A percentile compares a stretch with the other conserved stretches of the same genome.
Evolutionary conservation across 164 flowering plant species (phyloP).

Genomic region (Litsea cubeba): DNA sequence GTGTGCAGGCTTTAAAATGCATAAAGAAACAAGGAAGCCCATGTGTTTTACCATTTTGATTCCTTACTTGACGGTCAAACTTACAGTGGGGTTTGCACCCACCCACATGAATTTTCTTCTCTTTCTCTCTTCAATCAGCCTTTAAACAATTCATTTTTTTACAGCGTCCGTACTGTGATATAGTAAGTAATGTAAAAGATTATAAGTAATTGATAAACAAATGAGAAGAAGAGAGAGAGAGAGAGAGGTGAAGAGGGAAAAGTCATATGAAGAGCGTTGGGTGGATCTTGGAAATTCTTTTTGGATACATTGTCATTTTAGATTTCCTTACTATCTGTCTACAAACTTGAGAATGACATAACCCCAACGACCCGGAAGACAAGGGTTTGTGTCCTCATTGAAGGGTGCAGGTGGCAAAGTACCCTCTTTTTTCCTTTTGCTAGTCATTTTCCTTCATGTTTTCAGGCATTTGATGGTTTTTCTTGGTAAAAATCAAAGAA

Average conservation of each 20-base stretch:
- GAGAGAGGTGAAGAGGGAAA: not conserved
- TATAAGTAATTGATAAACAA: not conserved
- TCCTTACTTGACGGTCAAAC: slow-evolving; percentile 68
- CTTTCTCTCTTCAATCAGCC: slow-evolving; percentile 6
- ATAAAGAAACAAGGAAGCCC: slow-evolving; percentile 19
- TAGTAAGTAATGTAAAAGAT: not conserved
- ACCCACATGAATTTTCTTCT: slow-evolving; percentile 31
- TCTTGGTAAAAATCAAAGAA: not conserved
- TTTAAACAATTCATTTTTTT: slow-evolving; percentile 5
- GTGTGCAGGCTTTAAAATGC: slow-evolving; percentile 37
- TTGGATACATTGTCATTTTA: slow-evolving; percentile 7
- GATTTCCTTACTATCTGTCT: slow-evolving; percentile 36
- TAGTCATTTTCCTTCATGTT: not conserved
- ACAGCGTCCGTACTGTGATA: not conserved
- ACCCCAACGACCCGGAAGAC: slow-evolving; percentile 39
- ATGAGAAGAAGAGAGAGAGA: not conserved
- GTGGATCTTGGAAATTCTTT: slow-evolving; percentile 6
- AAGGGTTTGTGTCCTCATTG: slow-evolving; percentile 55
- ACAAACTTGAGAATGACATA: slow-evolving; percentile 30
- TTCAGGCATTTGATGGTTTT: not conserved
- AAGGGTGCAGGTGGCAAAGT: slow-evolving; percentile 36
- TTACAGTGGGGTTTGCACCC: slow-evolving; percentile 30
- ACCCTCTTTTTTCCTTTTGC: not conserved
- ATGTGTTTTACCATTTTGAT: slow-evolving; percentile 57
- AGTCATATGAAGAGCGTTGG: not conserved